Evolutionary conservation across 139 green algal genomes (phyloP).

Genomic region (Chlamydomonas sp.): DNA sequence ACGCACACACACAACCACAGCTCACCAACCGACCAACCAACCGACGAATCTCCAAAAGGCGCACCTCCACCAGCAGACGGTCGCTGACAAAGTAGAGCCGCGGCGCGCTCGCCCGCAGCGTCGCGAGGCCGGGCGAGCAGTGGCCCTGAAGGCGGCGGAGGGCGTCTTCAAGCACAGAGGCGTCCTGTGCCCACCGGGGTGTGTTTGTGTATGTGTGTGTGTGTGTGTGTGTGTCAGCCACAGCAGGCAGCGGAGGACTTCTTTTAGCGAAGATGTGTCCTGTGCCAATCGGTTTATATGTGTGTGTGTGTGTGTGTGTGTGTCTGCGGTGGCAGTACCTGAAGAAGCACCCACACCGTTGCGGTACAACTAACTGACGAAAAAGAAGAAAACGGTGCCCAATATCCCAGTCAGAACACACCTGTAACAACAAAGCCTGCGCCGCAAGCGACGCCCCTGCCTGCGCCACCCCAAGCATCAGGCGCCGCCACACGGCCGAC

Average conservation of each 20-base stretch:
- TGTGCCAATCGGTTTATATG: no score
- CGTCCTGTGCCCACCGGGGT: constrained; percentile 9
- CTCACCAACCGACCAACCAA: no score
- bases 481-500: constrained; percentile 21
- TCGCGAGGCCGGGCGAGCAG: constrained; percentile 1
- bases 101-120: constrained; percentile 20
- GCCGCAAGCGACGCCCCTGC: constrained; percentile 11
- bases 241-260: no score
- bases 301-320: no score
- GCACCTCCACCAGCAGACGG: constrained; percentile 24
- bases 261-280: no score
- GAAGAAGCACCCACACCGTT: no score
- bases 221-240: no score
- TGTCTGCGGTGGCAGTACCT: no score
- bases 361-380: no score
- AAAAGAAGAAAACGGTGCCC: not conserved
- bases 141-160: constrained; percentile 1
- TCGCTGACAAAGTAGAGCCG: constrained; percentile 27
- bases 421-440: constrained; percentile 19
- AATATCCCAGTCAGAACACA: not conserved
- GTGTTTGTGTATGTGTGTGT: no score
- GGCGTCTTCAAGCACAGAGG: constrained; percentile 5
- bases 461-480: constrained; percentile 23
- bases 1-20: no score
- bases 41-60: no score